Evolutionary conservation across 441 rosid species (phyloP).

Genomic region (Jatropha podagrica): DNA sequence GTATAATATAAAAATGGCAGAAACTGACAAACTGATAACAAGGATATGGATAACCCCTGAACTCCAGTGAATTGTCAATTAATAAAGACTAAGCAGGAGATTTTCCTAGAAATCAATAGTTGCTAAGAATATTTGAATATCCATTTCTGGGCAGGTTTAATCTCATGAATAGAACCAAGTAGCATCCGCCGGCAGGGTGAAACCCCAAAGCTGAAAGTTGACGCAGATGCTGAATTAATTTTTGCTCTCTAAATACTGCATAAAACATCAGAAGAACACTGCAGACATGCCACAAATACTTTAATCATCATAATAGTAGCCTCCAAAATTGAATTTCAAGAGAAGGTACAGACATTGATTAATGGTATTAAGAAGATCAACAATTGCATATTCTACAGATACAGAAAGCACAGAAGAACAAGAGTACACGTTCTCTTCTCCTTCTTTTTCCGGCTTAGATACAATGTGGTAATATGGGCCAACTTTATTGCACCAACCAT

Average conservation of each 20-base stretch:
- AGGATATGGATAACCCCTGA: not conserved
- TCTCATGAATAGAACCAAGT: not conserved
- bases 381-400: not conserved
- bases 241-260: not conserved
- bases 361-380: not conserved
- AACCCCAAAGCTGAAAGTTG: not conserved
- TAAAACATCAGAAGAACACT: not conserved
- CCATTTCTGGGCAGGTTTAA: not conserved
- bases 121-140: not conserved
- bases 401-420: not conserved
- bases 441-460: too few species aligned
- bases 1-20: constrained; percentile 23
- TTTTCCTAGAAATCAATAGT: not conserved
- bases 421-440: too few species aligned
- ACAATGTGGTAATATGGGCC: too few species aligned
- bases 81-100: not conserved
- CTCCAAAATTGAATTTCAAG: not conserved
- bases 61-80: not conserved
- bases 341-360: not conserved
- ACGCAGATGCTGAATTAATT: not conserved
- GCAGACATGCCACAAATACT: not conserved
- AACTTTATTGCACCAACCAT: not conserved
- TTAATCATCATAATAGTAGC: not conserved
- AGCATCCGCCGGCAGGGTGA: not conserved
- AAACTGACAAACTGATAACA: not conserved